Conservation (phyloP, 768 basidiomycete genomes). For the Pleurotus cornucopiae region DNA sequence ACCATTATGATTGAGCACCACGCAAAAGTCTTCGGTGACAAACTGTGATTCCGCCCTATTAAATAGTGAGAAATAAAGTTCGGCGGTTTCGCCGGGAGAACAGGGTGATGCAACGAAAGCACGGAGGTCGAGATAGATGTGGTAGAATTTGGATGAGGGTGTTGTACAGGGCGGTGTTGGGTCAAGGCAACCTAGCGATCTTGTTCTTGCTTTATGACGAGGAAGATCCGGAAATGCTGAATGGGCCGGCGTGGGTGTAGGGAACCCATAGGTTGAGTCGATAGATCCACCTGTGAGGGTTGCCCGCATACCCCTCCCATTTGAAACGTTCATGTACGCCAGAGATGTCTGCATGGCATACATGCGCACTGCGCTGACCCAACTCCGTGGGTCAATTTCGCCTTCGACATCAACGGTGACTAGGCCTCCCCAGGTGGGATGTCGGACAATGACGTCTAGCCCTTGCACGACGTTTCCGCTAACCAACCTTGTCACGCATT, state of each 20-base stretch:
- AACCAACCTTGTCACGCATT: conserved; percentile 85
- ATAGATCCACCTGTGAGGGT: conserved; percentile 37
- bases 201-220: conserved; percentile 33
- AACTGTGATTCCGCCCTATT: conserved; percentile 80
- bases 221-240: conserved; percentile 67
- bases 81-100: conserved; percentile 86
- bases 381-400: conserved; percentile 73
- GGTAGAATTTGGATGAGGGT: conserved; percentile 73
- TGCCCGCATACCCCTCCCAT: conserved; percentile 25
- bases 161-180: conserved; percentile 26
- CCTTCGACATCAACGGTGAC: conserved; percentile 89
- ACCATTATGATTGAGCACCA: conserved; percentile 88
- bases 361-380: conserved; percentile 89
- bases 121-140: conserved; percentile 85
- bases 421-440: conserved; percentile 86
- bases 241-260: conserved; percentile 58
- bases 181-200: conserved; percentile 29
- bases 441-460: conserved; percentile 93
- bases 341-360: conserved; percentile 84
- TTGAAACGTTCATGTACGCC: conserved; percentile 66
- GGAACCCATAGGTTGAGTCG: conserved; percentile 42
- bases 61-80: conserved; percentile 92
- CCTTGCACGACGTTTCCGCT: conserved; percentile 89
- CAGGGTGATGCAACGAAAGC: conserved; percentile 92
- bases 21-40: conserved; percentile 91